Conservation (phyloP, 2,329 filamentous ascomycete species). For the Chaetoscypha palmicola region DNA sequence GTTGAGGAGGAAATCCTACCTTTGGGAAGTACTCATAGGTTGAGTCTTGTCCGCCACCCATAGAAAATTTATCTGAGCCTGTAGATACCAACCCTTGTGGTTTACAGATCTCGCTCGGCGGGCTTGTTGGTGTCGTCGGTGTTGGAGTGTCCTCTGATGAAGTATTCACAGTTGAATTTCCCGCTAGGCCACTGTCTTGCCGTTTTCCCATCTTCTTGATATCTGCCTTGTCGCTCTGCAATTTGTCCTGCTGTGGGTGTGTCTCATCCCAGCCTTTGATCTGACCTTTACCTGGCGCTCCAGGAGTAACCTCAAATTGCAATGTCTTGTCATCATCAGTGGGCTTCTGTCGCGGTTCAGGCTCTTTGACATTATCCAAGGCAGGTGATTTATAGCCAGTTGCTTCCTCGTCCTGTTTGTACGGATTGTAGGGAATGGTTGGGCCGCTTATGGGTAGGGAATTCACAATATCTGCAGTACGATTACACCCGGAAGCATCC, state of each 20-base stretch:
- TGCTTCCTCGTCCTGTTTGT: slow-evolving; percentile 16
- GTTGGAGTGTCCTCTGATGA: background rate
- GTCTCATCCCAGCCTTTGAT: slow-evolving; percentile 23
- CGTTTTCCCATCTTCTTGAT: slow-evolving; percentile 6
- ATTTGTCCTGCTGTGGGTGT: slow-evolving; percentile 2
- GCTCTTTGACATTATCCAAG: slow-evolving; percentile 15
- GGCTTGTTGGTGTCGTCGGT: background rate
- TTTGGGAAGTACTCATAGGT: slow-evolving; percentile 66
- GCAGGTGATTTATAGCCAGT: slow-evolving; percentile 28
- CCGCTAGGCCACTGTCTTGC: background rate
- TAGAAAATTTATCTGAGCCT: slow-evolving; percentile 43
- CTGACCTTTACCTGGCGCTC: slow-evolving; percentile 21
- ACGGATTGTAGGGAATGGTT: background rate
- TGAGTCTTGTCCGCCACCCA: slow-evolving; percentile 63
- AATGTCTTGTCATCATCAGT: slow-evolving; percentile 11
- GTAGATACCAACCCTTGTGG: slow-evolving; percentile 51
- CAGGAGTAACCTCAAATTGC: slow-evolving; percentile 27
- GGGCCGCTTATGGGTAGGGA: slow-evolving; percentile 8
- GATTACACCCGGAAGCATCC: slow-evolving; percentile 73
- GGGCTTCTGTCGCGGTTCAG: slow-evolving; percentile 19
- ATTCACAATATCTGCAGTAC: slow-evolving; percentile 13
- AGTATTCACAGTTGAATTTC: background rate
- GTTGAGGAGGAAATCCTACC: slow-evolving; percentile 34
- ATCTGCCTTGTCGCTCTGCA: background rate
- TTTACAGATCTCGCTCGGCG: slow-evolving; percentile 41